A percentile compares a stretch with the other conserved stretches of the same genome.
These are phyloP conservation scores for Colletotrichum sp. DNA, from an alignment of 2,329 filamentous ascomycete genomes.

Conservation along the genomic window DNA sequence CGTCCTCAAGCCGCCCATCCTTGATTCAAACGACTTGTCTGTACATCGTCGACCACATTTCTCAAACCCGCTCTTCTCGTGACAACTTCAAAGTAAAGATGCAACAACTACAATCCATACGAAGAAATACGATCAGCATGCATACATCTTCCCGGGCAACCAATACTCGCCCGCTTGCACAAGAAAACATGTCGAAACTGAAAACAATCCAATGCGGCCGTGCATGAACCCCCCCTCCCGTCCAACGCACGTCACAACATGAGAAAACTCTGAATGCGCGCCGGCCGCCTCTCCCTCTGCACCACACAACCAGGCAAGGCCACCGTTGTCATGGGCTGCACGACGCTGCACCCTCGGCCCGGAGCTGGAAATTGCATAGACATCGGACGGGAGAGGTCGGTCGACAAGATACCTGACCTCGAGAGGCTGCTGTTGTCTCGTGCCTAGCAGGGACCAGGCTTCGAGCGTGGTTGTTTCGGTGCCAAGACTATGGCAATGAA, in stretches of 20 bases:
- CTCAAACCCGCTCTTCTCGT: neutral
- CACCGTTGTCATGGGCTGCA: neutral
- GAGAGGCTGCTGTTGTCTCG: neutral
- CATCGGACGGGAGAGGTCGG: neutral
- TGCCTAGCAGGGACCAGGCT: neutral
- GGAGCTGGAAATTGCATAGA: neutral
- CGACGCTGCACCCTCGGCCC: neutral
- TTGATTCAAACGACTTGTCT: neutral
- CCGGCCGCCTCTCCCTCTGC: neutral
- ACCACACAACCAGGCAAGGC: neutral
- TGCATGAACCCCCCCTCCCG: neutral
- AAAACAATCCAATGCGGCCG: neutral
- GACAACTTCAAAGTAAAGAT: neutral
- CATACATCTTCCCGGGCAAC: accelerated
- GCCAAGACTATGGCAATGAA: neutral
- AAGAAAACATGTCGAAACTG: neutral
- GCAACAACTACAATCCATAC: accelerated
- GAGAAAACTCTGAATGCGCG: neutral
- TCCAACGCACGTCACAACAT: neutral
- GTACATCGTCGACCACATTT: neutral
- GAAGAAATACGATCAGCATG: accelerated
- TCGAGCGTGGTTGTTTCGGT: neutral
- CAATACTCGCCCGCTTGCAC: neutral
- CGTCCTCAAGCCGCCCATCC: neutral
- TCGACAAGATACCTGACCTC: neutral